phyloP scores from a whole-genome alignment of 768 basidiomycete species.

The Paxillus ammoniavirescens region DNA sequence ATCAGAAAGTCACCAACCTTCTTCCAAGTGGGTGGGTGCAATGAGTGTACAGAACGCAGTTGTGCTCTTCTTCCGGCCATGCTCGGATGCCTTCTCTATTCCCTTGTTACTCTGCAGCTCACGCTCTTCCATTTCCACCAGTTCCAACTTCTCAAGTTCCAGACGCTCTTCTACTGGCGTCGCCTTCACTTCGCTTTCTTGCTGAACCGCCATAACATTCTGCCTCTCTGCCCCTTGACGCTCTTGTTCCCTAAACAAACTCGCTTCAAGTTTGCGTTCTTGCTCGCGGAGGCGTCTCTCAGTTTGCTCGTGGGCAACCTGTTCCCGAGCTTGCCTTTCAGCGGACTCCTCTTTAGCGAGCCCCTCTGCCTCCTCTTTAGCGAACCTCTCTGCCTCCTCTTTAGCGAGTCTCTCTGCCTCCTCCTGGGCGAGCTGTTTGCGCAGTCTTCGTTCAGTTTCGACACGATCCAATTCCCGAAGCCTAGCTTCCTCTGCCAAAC shows the following conservation, averaged over 20 bases:
- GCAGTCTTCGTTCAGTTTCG: conserved; percentile 25
- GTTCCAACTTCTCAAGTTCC: not conserved
- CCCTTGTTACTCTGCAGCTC: not conserved
- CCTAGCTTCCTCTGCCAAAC: conserved; percentile 38
- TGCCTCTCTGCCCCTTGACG: not conserved
- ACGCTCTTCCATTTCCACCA: not conserved
- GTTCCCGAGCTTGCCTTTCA: conserved; percentile 13
- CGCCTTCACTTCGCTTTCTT: conserved; percentile 2
- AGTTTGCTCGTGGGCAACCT: conserved; percentile 17
- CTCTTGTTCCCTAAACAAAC: not conserved
- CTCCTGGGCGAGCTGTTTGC: conserved; percentile 24
- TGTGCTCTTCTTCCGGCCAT: conserved; percentile 1
- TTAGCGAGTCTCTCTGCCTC: conserved; percentile 27
- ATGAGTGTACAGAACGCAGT: not conserved
- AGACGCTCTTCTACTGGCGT: not conserved
- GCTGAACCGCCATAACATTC: not conserved
- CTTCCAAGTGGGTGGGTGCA: conserved; percentile 7
- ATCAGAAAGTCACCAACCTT: conserved; percentile 21
- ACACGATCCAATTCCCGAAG: conserved; percentile 34
- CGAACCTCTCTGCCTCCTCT: conserved; percentile 4
- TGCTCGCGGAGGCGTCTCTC: conserved; percentile 24
- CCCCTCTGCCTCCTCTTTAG: not conserved
- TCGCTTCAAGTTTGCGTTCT: not conserved
- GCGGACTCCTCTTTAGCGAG: conserved; percentile 4
- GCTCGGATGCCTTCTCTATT: not conserved